phyloP scores from a whole-genome alignment of 805 yeast species.

The Lachancea nothofagi region DNA sequence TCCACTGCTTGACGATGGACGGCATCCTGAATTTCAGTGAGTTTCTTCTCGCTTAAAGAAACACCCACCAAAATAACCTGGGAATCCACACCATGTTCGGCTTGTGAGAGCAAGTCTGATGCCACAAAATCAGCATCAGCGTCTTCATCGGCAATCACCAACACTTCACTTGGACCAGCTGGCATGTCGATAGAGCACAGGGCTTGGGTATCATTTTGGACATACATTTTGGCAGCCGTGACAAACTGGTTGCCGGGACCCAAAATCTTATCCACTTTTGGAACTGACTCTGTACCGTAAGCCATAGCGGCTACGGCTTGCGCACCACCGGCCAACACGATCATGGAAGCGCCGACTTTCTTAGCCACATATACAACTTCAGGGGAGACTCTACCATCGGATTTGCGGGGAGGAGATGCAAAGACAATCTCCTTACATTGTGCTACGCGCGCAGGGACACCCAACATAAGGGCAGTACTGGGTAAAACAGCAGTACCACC shows the following conservation, averaged over 20 bases:
- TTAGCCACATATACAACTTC: conserved; percentile 97
- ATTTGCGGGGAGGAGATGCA: conserved; percentile 90
- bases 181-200: conserved; percentile 98
- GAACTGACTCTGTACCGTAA: conserved; percentile 88
- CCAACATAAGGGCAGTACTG: conserved; percentile 95
- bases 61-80: conserved; percentile 92
- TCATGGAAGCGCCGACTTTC: conserved; percentile 85
- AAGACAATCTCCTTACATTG: conserved; percentile 87
- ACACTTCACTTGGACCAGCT: conserved; percentile 98
- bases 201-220: conserved; percentile 92
- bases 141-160: conserved; percentile 83
- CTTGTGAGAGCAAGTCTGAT: conserved; percentile 92
- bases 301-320: conserved; percentile 99
- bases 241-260: conserved; percentile 99
- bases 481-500: conserved; percentile 99
- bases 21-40: conserved; percentile 71
- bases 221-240: conserved; percentile 97
- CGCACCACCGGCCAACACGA: conserved; percentile 97
- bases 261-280: conserved; percentile 92
- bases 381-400: conserved; percentile 87
- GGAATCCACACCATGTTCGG: conserved; percentile 98
- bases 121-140: conserved; percentile 97
- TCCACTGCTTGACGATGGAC: conserved; percentile 75
- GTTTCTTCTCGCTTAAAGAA: conserved; percentile 51
- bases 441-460: conserved; percentile 97